Percentiles rank a stretch among this genome's conserved stretches.
These are phyloP conservation scores for Emydomyces testavorans DNA, from an alignment of 2,329 filamentous ascomycete species.

Conservation along the genomic window DNA sequence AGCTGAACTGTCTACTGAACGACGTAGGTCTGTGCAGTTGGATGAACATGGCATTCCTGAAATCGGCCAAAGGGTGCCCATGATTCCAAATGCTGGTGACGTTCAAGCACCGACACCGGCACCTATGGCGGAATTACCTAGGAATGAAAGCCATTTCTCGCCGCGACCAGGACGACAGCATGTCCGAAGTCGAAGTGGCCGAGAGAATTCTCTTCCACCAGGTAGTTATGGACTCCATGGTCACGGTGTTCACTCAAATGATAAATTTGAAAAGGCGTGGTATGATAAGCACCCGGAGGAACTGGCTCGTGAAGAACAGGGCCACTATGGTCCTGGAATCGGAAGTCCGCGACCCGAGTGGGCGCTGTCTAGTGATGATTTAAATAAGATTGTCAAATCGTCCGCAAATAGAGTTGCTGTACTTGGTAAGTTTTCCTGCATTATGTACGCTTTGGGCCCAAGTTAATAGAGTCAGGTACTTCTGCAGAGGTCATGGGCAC, in stretches of 20 bases:
- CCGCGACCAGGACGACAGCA: constrained; percentile 46
- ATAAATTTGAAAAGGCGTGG: constrained; percentile 83
- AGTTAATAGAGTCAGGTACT: constrained; percentile 43
- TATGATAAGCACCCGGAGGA: constrained; percentile 84
- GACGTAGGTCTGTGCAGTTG: constrained; percentile 45
- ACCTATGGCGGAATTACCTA: constrained; percentile 34
- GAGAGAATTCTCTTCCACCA: constrained; percentile 61
- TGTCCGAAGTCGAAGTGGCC: constrained; percentile 59
- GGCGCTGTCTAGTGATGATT: constrained; percentile 75
- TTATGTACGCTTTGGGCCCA: neutral
- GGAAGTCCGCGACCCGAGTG: constrained; percentile 57
- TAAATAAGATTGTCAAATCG: constrained; percentile 78
- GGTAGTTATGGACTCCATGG: constrained; percentile 90
- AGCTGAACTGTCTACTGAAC: constrained; percentile 39
- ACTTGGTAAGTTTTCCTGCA: constrained; percentile 35
- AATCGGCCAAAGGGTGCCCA: constrained; percentile 83
- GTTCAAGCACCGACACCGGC: constrained; percentile 88
- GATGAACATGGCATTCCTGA: constrained; percentile 85
- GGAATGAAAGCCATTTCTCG: constrained; percentile 11
- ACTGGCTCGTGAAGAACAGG: constrained; percentile 60
- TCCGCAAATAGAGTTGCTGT: constrained; percentile 45
- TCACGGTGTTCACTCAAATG: constrained; percentile 62
- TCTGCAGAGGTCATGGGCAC: constrained; percentile 55
- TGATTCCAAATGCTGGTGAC: constrained; percentile 85
- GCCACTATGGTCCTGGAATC: constrained; percentile 49